A percentile compares a stretch with the other conserved stretches of the same genome.
Evolutionary conservation across 345 rosid genomes (phyloP).

Genomic region (Xanthoceras sorbifolium): DNA sequence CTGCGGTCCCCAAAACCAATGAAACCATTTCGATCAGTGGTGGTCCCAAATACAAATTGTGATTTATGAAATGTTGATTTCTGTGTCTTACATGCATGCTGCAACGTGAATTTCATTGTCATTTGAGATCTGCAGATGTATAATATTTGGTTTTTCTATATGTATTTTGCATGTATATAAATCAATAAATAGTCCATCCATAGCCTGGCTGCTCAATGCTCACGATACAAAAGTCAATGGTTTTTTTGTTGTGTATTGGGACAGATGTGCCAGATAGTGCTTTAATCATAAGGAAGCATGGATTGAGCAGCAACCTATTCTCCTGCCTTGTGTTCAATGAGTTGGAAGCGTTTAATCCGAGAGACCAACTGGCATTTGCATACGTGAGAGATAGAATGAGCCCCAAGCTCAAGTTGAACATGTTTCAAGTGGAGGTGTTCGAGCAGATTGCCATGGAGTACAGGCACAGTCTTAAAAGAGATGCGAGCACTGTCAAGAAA

Average conservation of each 20-base stretch:
- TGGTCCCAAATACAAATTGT: not conserved
- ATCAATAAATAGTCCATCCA: too few relatives aligned
- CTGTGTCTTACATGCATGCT: not conserved
- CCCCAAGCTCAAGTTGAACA: conserved; percentile 62
- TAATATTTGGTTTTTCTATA: not conserved
- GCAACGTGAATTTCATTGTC: not conserved
- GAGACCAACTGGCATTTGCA: conserved; percentile 84
- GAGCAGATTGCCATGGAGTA: conserved; percentile 69
- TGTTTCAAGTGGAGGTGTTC: conserved; percentile 80
- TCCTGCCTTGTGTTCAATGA: conserved; percentile 87
- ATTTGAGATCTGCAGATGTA: not conserved
- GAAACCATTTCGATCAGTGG: not conserved
- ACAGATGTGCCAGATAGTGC: conserved; percentile 93
- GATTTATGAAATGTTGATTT: not conserved
- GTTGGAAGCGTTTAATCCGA: conserved; percentile 75
- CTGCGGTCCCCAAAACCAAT: not conserved
- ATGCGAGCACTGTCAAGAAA: conserved; percentile 15
- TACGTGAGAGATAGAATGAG: conserved; percentile 64
- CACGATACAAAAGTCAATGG: too few relatives aligned
- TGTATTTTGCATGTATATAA: not conserved
- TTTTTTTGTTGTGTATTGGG: not conserved
- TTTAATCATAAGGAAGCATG: conserved; percentile 68
- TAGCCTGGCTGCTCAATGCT: too few relatives aligned
- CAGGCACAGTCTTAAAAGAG: conserved; percentile 61
- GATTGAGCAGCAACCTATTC: conserved; percentile 55